Base-by-base conservation (phyloP, 306 rosid genomes). In the Quercus berberidifolia region DNA sequence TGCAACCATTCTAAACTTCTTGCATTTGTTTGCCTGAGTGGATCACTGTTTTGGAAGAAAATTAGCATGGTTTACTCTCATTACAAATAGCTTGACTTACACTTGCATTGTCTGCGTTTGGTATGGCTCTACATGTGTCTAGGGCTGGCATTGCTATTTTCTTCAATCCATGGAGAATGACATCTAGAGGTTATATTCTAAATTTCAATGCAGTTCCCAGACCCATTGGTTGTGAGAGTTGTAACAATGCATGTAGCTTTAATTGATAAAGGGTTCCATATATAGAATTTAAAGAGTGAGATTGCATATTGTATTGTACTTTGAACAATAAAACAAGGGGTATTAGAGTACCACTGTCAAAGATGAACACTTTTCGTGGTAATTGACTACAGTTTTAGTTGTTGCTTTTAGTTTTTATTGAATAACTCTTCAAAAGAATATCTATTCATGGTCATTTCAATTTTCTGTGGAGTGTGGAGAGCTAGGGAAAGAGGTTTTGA, bases 21-120 rank as follows among this genome's bases (percentile, higher is more conserved):
- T 57, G 79, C 67, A 46, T 68, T 67, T 43, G 59, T 74, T 67
- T 83, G 74, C 80, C 69, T 38, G 33, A 43, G 83, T 78, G 74
- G 68, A 4, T 28, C 74, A 60, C 18, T 46, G 70, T 57, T 60
- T n/a, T 30, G 18, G 76, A 76, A 57, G 31, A 71, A 75, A 80
- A 58, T 17, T 55, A 71, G 58, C 74, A 62, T 5, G 75, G 57
- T 28, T 56, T 68, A 77, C 72, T 81, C 55, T 46, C 17, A 62
- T 85, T 28, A 26, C 77, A 25, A 43, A 49, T 70, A 54, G 67
- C 23, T 76, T 63, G 58, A 12, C 69, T 62, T 59, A 46, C 43
- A 49, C 69, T 23, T 28, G 49, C 46, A 31, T 65, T 21, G 3
- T 17, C 6, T 65, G 71, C 14, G 1, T 15, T 31, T 43, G n/a